Evolutionary conservation across 2,329 filamentous ascomycete species (phyloP).

Genomic region (Nannizzia gypsea): DNA sequence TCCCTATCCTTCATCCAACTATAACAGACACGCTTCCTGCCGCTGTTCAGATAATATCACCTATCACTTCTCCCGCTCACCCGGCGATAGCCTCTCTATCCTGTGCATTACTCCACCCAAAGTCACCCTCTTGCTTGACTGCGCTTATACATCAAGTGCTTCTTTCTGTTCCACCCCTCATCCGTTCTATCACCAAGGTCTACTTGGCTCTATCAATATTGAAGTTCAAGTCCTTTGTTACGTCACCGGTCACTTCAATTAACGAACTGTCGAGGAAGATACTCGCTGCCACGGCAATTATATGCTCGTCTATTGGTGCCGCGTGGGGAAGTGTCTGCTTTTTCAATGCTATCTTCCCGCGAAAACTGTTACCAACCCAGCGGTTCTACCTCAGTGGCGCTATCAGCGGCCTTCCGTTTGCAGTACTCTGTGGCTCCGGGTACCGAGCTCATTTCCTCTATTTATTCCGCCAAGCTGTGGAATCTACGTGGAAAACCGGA

Average conservation of each 20-base stretch:
- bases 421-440: slow-evolving; percentile 50
- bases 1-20: slow-evolving; percentile 71
- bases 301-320: slow-evolving; percentile 72
- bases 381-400: slow-evolving; percentile 85
- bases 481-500: slow-evolving; percentile 86
- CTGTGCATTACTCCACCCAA: slow-evolving; percentile 79
- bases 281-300: slow-evolving; percentile 62
- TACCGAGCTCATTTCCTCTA: slow-evolving; percentile 55
- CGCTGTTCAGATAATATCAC: slow-evolving; percentile 55
- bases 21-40: slow-evolving; percentile 49
- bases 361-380: slow-evolving; percentile 62
- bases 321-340: slow-evolving; percentile 84
- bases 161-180: slow-evolving; percentile 64
- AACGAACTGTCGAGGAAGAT: slow-evolving; percentile 56
- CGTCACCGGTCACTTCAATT: slow-evolving; percentile 55
- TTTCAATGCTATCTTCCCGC: slow-evolving; percentile 68
- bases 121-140: slow-evolving; percentile 74
- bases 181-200: slow-evolving; percentile 57
- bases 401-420: slow-evolving; percentile 67
- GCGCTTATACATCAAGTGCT: slow-evolving; percentile 84
- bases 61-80: slow-evolving; percentile 73
- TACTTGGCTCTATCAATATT: slow-evolving; percentile 58
- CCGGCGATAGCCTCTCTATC: slow-evolving; percentile 75
- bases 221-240: slow-evolving; percentile 54
- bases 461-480: slow-evolving; percentile 62